Conservation (phyloP, 73 alveolate genomes). For the Loxodes magnus region DNA sequence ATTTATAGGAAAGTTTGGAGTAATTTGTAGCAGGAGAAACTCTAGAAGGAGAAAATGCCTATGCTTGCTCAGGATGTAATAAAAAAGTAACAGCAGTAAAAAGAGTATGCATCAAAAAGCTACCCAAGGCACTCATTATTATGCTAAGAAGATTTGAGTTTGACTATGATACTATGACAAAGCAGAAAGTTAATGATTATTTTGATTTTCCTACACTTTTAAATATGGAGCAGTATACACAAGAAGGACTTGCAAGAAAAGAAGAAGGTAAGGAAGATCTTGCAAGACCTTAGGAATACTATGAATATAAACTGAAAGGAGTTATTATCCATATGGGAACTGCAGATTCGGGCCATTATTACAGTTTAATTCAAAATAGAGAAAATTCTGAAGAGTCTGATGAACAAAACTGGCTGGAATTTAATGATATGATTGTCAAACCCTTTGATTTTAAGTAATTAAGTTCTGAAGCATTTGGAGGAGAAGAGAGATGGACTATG, state of each 20-base stretch:
- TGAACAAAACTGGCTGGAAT: constrained; percentile 35
- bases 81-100: constrained; percentile 82
- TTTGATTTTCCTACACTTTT: constrained; percentile 89
- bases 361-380: constrained; percentile 86
- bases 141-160: constrained; percentile 91
- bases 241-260: constrained; percentile 75
- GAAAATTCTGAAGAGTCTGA: constrained; percentile 25
- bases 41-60: constrained; percentile 93
- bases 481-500: constrained; percentile 39
- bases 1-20: constrained; percentile 74
- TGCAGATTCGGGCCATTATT: constrained; percentile 96
- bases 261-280: constrained; percentile 57
- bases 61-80: constrained; percentile 83
- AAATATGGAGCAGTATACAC: constrained; percentile 89
- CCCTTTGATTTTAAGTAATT: constrained; percentile 66
- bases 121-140: constrained; percentile 82
- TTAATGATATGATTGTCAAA: constrained; percentile 40
- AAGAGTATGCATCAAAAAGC: constrained; percentile 75
- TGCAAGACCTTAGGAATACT: constrained; percentile 59
- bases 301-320: constrained; percentile 78
- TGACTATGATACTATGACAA: constrained; percentile 83
- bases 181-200: constrained; percentile 86
- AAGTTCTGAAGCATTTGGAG: constrained; percentile 92
- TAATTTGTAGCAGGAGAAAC: constrained; percentile 85
- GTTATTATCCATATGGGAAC: constrained; percentile 93